phyloP scores from a whole-genome alignment of 2,329 filamentous ascomycete species.

The Rhynchosporium agropyri region DNA sequence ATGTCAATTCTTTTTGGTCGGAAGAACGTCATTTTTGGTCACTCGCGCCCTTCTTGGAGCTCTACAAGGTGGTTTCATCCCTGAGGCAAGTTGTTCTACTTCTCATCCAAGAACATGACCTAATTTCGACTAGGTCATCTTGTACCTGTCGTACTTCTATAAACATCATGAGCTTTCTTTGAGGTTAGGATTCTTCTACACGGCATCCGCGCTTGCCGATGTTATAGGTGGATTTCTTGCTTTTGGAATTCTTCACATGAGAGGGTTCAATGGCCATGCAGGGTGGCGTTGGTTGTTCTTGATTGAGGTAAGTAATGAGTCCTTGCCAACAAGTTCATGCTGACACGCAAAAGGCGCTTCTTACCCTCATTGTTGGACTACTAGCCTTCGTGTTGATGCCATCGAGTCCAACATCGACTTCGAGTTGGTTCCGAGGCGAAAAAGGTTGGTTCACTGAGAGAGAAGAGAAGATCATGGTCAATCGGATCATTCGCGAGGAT shows the following conservation, averaged over 20 bases:
- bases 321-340: conserved; percentile 21
- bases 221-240: conserved; percentile 59
- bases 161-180: conserved; percentile 65
- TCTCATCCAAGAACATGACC: not conserved
- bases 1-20: conserved; percentile 47
- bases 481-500: conserved; percentile 56
- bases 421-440: conserved; percentile 59
- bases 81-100: conserved; percentile 52
- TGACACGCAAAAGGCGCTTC: conserved; percentile 28
- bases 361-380: conserved; percentile 36
- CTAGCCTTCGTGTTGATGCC: conserved; percentile 35
- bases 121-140: conserved; percentile 45
- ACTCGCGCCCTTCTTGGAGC: conserved; percentile 38
- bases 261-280: conserved; percentile 53
- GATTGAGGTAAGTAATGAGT: conserved; percentile 36
- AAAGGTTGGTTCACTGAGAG: conserved; percentile 62
- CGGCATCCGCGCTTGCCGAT: conserved; percentile 52
- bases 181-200: conserved; percentile 70
- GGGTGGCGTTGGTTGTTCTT: conserved; percentile 62
- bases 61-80: conserved; percentile 56
- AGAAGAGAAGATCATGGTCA: conserved; percentile 65
- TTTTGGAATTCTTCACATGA: conserved; percentile 57
- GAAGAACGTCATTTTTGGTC: conserved; percentile 43
- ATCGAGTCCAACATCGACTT: conserved; percentile 37
- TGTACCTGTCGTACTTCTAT: conserved; percentile 73